Evolutionary conservation across 768 basidiomycete species (phyloP).

Genomic region (Mycena filopes): DNA sequence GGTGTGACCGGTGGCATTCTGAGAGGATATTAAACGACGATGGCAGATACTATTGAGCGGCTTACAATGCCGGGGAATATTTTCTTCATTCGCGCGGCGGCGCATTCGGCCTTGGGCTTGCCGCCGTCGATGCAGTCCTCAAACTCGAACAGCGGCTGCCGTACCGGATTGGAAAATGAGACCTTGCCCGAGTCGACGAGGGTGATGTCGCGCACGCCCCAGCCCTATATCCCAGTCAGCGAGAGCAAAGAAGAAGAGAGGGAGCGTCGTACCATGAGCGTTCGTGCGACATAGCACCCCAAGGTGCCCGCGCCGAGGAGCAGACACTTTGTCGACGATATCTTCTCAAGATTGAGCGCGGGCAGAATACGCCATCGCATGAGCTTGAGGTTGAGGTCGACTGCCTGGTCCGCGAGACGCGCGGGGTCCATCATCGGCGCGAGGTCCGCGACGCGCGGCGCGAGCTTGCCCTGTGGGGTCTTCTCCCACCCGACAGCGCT

Average conservation of each 20-base stretch:
- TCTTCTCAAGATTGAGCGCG: constrained; percentile 86
- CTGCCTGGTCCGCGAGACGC: constrained; percentile 92
- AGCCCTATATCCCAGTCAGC: constrained; percentile 66
- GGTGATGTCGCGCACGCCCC: constrained; percentile 95
- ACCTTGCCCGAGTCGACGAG: constrained; percentile 92
- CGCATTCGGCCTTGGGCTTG: constrained; percentile 92
- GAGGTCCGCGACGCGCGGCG: constrained; percentile 87
- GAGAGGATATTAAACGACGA: background rate
- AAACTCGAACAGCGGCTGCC: constrained; percentile 97
- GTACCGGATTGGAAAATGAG: constrained; percentile 97
- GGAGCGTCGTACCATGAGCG: constrained; percentile 80
- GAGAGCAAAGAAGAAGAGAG: background rate
- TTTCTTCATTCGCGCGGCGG: constrained; percentile 84
- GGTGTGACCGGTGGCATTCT: constrained; percentile 86
- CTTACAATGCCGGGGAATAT: constrained; percentile 94
- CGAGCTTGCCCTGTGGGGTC: constrained; percentile 87
- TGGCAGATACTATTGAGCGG: constrained; percentile 26
- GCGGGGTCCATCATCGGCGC: constrained; percentile 97
- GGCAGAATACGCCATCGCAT: constrained; percentile 99
- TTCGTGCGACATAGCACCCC: constrained; percentile 94
- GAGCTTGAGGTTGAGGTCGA: constrained; percentile 96
- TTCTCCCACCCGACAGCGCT: constrained; percentile 96
- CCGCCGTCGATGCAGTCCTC: constrained; percentile 93
- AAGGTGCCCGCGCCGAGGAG: constrained; percentile 95
- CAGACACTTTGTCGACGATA: constrained; percentile 82